Conservation (phyloP, 352 stramenopile species). For the Pythium plurisporium region DNA sequence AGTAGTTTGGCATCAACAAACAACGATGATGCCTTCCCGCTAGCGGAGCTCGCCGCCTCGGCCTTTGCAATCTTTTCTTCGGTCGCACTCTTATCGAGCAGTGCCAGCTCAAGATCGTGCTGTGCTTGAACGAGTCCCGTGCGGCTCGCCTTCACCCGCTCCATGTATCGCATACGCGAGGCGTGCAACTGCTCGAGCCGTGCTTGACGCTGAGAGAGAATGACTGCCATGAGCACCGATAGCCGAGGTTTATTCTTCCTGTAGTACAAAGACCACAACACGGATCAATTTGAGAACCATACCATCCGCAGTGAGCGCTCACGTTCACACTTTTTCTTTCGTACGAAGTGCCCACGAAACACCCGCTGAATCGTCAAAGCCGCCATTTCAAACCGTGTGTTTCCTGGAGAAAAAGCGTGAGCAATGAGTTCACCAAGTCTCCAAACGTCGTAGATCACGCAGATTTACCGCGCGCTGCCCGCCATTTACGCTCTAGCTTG, state of each 20-base stretch:
- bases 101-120: slow-evolving; percentile 14
- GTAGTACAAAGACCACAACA: too few species aligned
- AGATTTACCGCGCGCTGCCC: slow-evolving; percentile 22
- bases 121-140: slow-evolving; percentile 17
- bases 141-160: slow-evolving; percentile 15
- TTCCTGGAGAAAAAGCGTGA: slow-evolving; percentile 1
- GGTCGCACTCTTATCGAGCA: slow-evolving; percentile 19
- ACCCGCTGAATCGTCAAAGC: slow-evolving; percentile 39
- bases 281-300: not conserved
- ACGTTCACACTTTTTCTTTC: slow-evolving; percentile 18
- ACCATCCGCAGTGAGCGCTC: too few species aligned
- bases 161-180: slow-evolving; percentile 21
- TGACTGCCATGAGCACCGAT: slow-evolving; percentile 2
- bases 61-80: slow-evolving; percentile 9
- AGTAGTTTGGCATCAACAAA: slow-evolving; percentile 26
- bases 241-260: slow-evolving; percentile 8
- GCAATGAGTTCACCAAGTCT: not conserved
- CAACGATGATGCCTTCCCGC: not conserved
- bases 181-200: slow-evolving; percentile 23
- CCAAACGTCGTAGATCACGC: not conserved
- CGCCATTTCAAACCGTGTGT: slow-evolving; percentile 27
- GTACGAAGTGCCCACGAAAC: slow-evolving; percentile 35
- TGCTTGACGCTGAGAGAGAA: slow-evolving; percentile 18
- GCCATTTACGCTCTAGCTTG: slow-evolving; percentile 30
- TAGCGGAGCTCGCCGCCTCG: not conserved